Evolutionary conservation across 2,329 filamentous ascomycete genomes (phyloP).

Genomic region (Lecanicillium sp.): DNA sequence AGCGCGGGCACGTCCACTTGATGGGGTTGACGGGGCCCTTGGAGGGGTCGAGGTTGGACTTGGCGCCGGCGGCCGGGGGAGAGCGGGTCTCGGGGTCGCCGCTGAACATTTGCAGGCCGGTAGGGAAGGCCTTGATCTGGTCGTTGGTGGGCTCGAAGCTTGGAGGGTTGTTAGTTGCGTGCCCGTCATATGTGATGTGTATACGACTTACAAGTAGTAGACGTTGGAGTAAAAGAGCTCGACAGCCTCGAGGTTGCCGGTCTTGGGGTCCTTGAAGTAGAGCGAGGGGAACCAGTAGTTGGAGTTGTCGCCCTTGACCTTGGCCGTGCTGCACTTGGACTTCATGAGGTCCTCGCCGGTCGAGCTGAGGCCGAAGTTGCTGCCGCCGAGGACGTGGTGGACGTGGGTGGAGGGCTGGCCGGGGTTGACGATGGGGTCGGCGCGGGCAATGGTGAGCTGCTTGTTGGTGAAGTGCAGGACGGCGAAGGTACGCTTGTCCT

Average conservation of each 20-base stretch:
- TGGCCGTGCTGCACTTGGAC: slow-evolving; percentile 66
- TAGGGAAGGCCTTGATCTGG: slow-evolving; percentile 62
- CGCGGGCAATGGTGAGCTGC: slow-evolving; percentile 53
- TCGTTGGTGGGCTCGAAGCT: slow-evolving; percentile 59
- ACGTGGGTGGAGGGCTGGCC: slow-evolving; percentile 55
- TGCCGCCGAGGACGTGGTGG: slow-evolving; percentile 66
- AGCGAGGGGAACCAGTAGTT: slow-evolving; percentile 74
- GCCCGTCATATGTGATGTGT: slow-evolving; percentile 1
- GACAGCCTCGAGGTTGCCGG: slow-evolving; percentile 59
- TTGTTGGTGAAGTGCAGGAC: slow-evolving; percentile 67
- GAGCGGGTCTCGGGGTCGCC: slow-evolving; percentile 56
- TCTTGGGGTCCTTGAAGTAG: slow-evolving; percentile 59
- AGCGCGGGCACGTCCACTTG: slow-evolving; percentile 56
- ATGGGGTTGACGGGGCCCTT: slow-evolving; percentile 47
- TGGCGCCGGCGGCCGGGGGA: slow-evolving; percentile 48
- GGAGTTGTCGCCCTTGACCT: slow-evolving; percentile 60
- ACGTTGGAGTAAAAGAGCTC: slow-evolving; percentile 65
- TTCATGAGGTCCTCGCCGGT: slow-evolving; percentile 52
- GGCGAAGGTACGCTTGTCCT: slow-evolving; percentile 51
- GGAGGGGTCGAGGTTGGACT: slow-evolving; percentile 44
- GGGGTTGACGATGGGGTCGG: slow-evolving; percentile 64
- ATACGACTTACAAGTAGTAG: slow-evolving; percentile 64
- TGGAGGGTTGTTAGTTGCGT: slow-evolving; percentile 9
- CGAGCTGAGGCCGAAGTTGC: slow-evolving; percentile 57
- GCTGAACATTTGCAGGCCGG: slow-evolving; percentile 64